Conservation (phyloP, 2,329 filamentous ascomycete genomes). For the Diaporthe citrichinensis region DNA sequence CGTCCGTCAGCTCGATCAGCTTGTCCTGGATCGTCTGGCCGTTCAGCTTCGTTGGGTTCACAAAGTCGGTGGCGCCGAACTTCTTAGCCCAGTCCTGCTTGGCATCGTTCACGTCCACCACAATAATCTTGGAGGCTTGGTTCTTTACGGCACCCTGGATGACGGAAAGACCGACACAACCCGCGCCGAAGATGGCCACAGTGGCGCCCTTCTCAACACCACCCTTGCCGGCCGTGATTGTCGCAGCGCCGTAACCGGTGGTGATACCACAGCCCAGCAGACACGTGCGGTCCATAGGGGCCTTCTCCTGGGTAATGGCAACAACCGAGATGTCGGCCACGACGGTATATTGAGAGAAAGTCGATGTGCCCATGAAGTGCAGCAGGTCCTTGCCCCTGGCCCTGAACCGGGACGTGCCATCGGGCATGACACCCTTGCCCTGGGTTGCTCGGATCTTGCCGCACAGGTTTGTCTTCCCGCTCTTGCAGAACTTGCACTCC, state of each 20-base stretch:
- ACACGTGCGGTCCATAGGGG: constrained; percentile 96
- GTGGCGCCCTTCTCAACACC: constrained; percentile 87
- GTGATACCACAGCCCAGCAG: constrained; percentile 98
- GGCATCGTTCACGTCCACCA: constrained; percentile 82
- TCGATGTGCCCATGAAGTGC: constrained; percentile 99
- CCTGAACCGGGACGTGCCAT: constrained; percentile 94
- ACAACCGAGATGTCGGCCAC: constrained; percentile 99
- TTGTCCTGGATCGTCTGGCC: constrained; percentile 90
- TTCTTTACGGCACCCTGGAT: constrained; percentile 93
- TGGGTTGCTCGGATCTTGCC: constrained; percentile 99
- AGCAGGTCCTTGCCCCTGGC: constrained; percentile 95
- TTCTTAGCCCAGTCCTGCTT: constrained; percentile 95
- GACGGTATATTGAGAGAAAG: constrained; percentile 99
- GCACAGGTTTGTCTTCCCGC: constrained; percentile 98
- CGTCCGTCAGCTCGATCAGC: constrained; percentile 97
- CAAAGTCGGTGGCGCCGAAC: constrained; percentile 96
- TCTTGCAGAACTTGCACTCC: constrained; percentile 99
- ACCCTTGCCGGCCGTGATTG: constrained; percentile 82
- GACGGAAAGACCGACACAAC: constrained; percentile 94
- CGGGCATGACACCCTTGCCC: constrained; percentile 96
- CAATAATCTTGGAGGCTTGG: constrained; percentile 83
- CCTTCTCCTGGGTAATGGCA: constrained; percentile 84
- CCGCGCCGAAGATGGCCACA: constrained; percentile 93
- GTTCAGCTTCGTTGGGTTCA: constrained; percentile 88
- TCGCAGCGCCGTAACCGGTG: constrained; percentile 95